Evolutionary conservation across 2,329 filamentous ascomycete species (phyloP), one percentile per base, ranked within the genome.

Genomic region (Passalora sequoiae): DNA sequence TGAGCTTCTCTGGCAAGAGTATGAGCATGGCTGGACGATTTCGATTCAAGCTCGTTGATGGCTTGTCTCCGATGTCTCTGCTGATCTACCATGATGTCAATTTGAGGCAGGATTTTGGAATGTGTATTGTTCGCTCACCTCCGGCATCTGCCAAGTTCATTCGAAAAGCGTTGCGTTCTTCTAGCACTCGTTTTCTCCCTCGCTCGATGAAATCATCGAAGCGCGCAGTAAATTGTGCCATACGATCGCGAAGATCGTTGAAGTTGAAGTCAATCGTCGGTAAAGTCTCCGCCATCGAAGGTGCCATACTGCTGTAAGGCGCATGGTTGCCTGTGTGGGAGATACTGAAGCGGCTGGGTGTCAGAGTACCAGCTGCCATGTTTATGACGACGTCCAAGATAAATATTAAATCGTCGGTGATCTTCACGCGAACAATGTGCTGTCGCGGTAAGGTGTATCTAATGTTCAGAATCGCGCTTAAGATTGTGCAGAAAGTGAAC

Each of bases 121-220:
- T 17, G 31, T 17, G 5, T 35, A 7, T 3, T 20, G 43, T 49
- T 27, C n/a, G 49, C 71, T 41, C 74, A 94, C 91, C 91, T 72
- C 94, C 84, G 25, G 95, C 70, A 66, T 97, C 92, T 33, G 88
- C 84, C 17, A 97, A 72, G 59, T 86, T 94, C 71, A 92, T 84
- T 52, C 86, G 85, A 62, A 96, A 98, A 49, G 94, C 84, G 61
- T 96, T 97, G 61, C 89, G 81, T 71, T 97, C 89, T 60, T 96
- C 89, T 6, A 97, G 66, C 0, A 97, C 87, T 40, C 86, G 80
- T 66, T 94, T 94, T 38, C 91, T 78, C 0, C 89, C 89, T 52
- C 86, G 82, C 61, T 95, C 91, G 51, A 98, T 96, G 58, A 96
- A 97, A 0, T 83, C 81, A 63, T 98, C 92, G 58, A 98, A 98